These are phyloP conservation scores for Debaryomyces maramus DNA, from an alignment of 805 yeast genomes.

Conservation along the genomic window DNA sequence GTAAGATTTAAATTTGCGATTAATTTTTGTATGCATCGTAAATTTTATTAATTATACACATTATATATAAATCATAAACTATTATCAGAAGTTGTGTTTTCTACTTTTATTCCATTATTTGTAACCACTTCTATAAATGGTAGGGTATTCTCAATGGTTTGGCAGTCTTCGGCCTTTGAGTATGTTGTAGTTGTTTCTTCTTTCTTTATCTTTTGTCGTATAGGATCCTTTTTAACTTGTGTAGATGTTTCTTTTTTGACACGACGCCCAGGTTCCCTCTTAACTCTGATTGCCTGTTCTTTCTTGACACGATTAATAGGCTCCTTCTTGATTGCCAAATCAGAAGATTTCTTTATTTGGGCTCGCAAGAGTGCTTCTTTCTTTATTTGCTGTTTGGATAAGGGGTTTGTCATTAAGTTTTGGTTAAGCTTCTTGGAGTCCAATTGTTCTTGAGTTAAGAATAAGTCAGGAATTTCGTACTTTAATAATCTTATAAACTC, in stretches of 20 bases:
- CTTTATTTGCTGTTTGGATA: neutral
- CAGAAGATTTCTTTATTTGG: conserved; percentile 3
- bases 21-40: conserved; percentile 1
- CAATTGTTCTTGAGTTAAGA: conserved; percentile 55
- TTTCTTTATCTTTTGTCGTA: neutral
- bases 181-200: neutral
- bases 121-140: too few species aligned
- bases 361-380: conserved; percentile 2
- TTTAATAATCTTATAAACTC: conserved; percentile 64
- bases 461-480: conserved; percentile 57
- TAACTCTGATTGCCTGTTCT: neutral
- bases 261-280: neutral
- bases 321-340: conserved; percentile 5
- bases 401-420: conserved; percentile 7
- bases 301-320: too few species aligned
- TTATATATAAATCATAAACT: neutral
- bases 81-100: too few species aligned
- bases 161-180: conserved; percentile 1
- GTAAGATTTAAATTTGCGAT: neutral
- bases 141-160: too few species aligned
- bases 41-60: neutral
- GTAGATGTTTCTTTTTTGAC: neutral
- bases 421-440: conserved; percentile 39
- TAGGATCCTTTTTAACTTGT: conserved; percentile 3
- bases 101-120: too few species aligned